Percentiles rank a stretch among this genome's conserved stretches.
Conservation (phyloP, 768 basidiomycete genomes). For the Tylopilus rubrobrunneus region DNA sequence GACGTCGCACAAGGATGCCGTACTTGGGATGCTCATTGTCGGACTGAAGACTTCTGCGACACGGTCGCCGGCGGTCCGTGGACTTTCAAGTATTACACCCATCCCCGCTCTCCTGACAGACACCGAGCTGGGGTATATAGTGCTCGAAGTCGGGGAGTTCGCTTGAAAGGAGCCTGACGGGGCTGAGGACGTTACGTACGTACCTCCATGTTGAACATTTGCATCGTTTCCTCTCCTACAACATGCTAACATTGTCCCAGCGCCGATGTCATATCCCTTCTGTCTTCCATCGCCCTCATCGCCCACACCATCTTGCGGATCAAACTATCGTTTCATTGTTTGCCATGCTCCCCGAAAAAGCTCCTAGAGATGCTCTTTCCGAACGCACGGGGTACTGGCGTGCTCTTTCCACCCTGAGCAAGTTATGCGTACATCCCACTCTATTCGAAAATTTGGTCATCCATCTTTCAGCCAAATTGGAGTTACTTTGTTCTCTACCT, state of each 20-base stretch:
- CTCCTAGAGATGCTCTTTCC: constrained; percentile 52
- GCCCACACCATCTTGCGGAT: constrained; percentile 58
- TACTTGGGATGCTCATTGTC: constrained; percentile 60
- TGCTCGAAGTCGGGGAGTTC: constrained; percentile 71
- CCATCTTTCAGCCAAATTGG: constrained; percentile 72
- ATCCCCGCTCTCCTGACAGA: constrained; percentile 60
- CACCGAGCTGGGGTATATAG: constrained; percentile 75
- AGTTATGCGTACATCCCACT: constrained; percentile 65
- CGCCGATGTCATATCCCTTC: constrained; percentile 53
- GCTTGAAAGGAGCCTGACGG: constrained; percentile 47
- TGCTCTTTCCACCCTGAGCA: constrained; percentile 62
- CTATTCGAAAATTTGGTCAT: constrained; percentile 86
- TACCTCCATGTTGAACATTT: background rate
- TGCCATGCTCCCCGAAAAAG: constrained; percentile 61
- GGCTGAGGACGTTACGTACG: constrained; percentile 51
- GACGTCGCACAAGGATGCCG: constrained; percentile 66
- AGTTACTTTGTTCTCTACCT: constrained; percentile 51
- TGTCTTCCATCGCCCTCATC: constrained; percentile 57
- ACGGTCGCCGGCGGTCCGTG: constrained; percentile 57
- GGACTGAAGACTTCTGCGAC: constrained; percentile 53
- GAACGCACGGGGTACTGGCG: constrained; percentile 67
- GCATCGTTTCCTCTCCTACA: background rate
- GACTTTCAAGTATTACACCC: constrained; percentile 62
- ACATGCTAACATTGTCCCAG: constrained; percentile 33
- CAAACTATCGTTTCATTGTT: constrained; percentile 83